A percentile compares a stretch with the other conserved stretches of the same genome.
These are phyloP conservation scores for Cicer cuneatum DNA, from an alignment of 306 rosid genomes.

Conservation along the genomic window DNA sequence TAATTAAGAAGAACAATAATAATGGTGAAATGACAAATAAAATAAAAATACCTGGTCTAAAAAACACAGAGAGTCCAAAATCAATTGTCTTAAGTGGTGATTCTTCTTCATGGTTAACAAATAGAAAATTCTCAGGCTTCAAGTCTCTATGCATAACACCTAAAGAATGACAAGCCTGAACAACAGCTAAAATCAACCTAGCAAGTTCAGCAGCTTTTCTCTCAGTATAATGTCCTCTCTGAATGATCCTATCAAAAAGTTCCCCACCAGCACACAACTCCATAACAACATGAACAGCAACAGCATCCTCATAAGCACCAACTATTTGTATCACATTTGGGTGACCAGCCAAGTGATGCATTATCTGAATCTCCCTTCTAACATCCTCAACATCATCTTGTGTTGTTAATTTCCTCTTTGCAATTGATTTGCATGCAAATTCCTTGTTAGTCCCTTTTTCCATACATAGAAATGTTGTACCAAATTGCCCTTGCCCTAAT, in stretches of 20 bases:
- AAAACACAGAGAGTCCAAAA: slow-evolving; percentile 91
- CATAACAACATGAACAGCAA: slow-evolving; percentile 88
- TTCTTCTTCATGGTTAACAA: slow-evolving; percentile 73
- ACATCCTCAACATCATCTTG: slow-evolving; percentile 95
- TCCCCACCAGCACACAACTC: slow-evolving; percentile 95
- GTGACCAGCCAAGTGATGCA: slow-evolving; percentile 95
- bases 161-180: slow-evolving; percentile 83
- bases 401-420: slow-evolving; percentile 79
- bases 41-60: slow-evolving; percentile 71
- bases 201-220: slow-evolving; percentile 88
- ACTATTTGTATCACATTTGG: slow-evolving; percentile 83
- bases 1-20: slow-evolving; percentile 1
- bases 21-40: background rate
- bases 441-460: slow-evolving; percentile 64
- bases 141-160: slow-evolving; percentile 98
- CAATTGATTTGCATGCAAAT: slow-evolving; percentile 86
- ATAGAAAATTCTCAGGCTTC: slow-evolving; percentile 93
- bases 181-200: slow-evolving; percentile 71
- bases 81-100: slow-evolving; percentile 85
- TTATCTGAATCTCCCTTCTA: slow-evolving; percentile 90
- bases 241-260: slow-evolving; percentile 88
- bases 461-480: slow-evolving; percentile 77
- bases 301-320: slow-evolving; percentile 85
- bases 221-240: slow-evolving; percentile 87
- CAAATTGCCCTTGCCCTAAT: slow-evolving; percentile 94